Evolutionary conservation across 306 rosid genomes (phyloP), one percentile per base, ranked within the genome.

Genomic region (Psophocarpus tetragonolobus): DNA sequence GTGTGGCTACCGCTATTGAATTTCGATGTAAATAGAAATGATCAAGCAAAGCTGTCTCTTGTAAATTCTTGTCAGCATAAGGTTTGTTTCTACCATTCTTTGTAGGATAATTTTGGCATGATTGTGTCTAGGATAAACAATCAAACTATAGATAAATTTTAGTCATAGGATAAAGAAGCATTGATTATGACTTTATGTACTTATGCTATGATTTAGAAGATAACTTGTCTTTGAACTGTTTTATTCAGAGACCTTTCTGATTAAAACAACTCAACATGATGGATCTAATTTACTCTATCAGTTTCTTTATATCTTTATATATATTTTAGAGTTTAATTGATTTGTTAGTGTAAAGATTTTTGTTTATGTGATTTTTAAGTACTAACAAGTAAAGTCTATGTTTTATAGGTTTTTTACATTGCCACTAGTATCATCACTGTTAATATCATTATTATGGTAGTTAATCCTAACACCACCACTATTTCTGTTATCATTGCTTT

Each of bases 51-150:
- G 74, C 44, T 60, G 72, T 64, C 47, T 75, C 41, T 13, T 75
- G 79, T 75, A 80, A 64, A 80, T 75, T 75, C 58, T 80, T 53
- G 66, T 51, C 41, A 41, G 65, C 65, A 42, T 20, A 66, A 62
- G 84, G 32, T 75, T 75, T 63, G 62, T 70, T 80, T 53, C 26
- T 20, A 26, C 41, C 20, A 84, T 80, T 84, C 73, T 84, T 84
- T 61, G 12, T 83, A 67, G 76, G 32, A 56, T 68, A 75, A 12
- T 38, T 33, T 68, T 67, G 50, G 26, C 58, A 50, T 27, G 29
- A 73, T 6, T 61, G 60, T 76, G 21, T 35, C 65, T 39, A 29
- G 69, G 69, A 53, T 61, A 73, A 65, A 51, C 74, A 64, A 53
- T 76, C 18, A 9, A 45, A 26, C 33, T 60, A 26, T 20, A 48